phyloP scores from a whole-genome alignment of 495 filamentous ascomycete species.

The Penicillium crystallinum region DNA sequence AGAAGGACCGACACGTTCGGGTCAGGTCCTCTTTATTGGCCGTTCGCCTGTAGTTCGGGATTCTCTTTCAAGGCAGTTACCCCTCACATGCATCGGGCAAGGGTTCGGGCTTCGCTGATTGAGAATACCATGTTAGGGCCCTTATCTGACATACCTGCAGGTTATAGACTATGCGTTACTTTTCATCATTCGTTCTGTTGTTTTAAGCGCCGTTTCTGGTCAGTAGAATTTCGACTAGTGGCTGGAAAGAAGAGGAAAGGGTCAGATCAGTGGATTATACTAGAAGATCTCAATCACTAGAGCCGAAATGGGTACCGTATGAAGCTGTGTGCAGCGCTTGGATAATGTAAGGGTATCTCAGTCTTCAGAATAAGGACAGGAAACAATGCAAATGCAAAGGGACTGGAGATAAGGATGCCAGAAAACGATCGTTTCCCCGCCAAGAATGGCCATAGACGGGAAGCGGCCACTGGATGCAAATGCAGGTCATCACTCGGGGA shows the following conservation, averaged over 20 bases:
- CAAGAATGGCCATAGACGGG: not conserved
- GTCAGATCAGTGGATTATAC: not conserved
- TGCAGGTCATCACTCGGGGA: conserved; percentile 4
- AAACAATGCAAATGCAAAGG: conserved; percentile 3
- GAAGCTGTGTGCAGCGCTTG: not conserved
- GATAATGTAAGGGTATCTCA: conserved; percentile 5
- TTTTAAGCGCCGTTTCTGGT: too few species aligned
- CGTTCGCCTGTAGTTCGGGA: not conserved
- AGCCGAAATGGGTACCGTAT: not conserved
- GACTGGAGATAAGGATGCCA: not conserved
- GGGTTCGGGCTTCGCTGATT: too few species aligned
- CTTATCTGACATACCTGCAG: too few species aligned
- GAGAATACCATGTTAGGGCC: too few species aligned
- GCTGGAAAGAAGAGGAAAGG: not conserved
- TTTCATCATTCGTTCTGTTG: too few species aligned
- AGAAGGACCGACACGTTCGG: not conserved
- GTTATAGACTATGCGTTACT: too few species aligned
- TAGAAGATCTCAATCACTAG: not conserved
- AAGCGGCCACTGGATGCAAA: conserved; percentile 1
- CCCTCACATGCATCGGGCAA: not conserved
- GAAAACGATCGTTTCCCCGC: not conserved
- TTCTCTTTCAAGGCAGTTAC: not conserved
- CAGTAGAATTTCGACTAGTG: too few species aligned
- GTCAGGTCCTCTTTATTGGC: not conserved
- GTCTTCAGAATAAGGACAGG: not conserved